phyloP scores from a whole-genome alignment of 768 basidiomycete species.

The Lactarius indigo region DNA sequence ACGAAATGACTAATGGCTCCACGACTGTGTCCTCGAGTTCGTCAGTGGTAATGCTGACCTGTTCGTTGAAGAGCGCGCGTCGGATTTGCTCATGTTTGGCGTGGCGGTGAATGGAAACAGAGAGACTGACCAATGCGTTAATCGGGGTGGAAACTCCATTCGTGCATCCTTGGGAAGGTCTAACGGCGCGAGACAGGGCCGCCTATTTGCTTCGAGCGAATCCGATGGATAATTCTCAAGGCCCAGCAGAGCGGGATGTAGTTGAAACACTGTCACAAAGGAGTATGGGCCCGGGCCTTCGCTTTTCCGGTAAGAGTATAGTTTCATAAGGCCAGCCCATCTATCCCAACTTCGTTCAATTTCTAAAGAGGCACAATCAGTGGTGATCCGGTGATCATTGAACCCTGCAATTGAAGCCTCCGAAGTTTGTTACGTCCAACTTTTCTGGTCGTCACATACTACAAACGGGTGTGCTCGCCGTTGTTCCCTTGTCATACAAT shows the following conservation, averaged over 20 bases:
- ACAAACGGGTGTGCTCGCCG: not conserved
- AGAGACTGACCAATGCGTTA: too few species aligned
- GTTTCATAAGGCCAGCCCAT: not conserved
- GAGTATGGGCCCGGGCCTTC: not conserved
- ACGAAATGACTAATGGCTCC: too few species aligned
- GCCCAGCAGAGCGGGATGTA: not conserved
- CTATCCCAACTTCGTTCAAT: not conserved
- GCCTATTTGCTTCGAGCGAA: too few species aligned
- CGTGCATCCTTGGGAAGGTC: too few species aligned
- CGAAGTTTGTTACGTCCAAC: not conserved
- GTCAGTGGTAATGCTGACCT: conserved; percentile 34
- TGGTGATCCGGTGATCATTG: not conserved
- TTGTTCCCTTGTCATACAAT: not conserved
- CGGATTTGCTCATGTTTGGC: conserved; percentile 27
- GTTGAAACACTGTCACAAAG: not conserved
- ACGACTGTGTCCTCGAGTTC: conserved; percentile 28
- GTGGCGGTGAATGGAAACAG: too few species aligned
- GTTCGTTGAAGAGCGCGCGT: conserved; percentile 31
- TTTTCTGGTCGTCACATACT: not conserved
- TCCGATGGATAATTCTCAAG: too few species aligned
- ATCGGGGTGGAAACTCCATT: too few species aligned
- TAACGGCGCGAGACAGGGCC: too few species aligned
- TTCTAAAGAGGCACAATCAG: not conserved
- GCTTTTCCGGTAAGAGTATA: not conserved
- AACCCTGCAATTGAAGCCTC: not conserved